Conservation (phyloP, 345 rosid genomes). For the Cardamine chenopodiifolia region DNA sequence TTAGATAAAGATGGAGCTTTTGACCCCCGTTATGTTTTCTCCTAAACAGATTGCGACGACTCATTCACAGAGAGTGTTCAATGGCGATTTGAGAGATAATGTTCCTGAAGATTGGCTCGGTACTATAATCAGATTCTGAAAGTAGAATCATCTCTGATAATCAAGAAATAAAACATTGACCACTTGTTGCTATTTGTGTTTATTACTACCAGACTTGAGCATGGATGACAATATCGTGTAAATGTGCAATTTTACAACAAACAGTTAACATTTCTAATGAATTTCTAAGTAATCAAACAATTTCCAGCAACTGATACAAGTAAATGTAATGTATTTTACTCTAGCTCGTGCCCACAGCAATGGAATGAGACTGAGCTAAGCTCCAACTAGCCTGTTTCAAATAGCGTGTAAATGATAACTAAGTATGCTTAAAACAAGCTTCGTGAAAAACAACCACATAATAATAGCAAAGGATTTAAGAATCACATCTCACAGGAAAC, state of each 20-base stretch:
- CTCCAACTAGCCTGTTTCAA: background rate
- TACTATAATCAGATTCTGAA: conserved; percentile 50
- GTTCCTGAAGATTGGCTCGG: conserved; percentile 83
- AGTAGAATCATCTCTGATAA: background rate
- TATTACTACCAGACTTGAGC: background rate
- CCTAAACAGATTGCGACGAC: conserved; percentile 66
- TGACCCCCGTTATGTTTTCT: background rate
- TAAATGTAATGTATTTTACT: background rate
- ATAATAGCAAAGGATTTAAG: background rate
- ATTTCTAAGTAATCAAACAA: background rate
- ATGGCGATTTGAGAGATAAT: conserved; percentile 53
- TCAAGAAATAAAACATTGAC: background rate
- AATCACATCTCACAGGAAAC: conserved; percentile 21
- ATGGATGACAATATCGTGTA: background rate
- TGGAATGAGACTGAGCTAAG: background rate
- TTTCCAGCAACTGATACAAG: background rate
- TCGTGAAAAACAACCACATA: background rate
- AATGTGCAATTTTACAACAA: background rate
- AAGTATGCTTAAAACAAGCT: background rate
- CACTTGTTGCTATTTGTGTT: background rate
- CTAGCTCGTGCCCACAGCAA: background rate
- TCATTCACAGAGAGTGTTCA: conserved; percentile 70
- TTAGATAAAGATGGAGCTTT: background rate
- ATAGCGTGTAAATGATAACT: background rate
- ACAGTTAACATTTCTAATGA: background rate